Conservation (phyloP, 2,329 filamentous ascomycete genomes). For the Xylariaceae sp. region DNA sequence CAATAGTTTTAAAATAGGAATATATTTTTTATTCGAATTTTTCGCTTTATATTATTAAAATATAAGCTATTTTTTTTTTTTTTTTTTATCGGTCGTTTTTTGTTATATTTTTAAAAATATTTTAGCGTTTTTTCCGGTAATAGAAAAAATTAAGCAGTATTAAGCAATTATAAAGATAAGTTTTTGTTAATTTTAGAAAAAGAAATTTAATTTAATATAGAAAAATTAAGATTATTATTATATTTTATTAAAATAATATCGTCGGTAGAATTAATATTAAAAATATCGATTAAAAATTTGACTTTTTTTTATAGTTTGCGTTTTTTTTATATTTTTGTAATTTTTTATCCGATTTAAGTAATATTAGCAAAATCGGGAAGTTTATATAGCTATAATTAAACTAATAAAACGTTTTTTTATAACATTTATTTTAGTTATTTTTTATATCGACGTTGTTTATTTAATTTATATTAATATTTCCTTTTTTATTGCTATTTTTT, state of each 20-base stretch:
- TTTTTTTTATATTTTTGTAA: neutral
- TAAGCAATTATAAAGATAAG: neutral
- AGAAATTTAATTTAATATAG: neutral
- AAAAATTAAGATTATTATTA: neutral
- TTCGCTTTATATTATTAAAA: too few species aligned
- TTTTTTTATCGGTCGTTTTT: too few species aligned
- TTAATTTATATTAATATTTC: neutral
- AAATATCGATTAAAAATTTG: neutral
- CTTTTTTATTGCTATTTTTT: too few species aligned
- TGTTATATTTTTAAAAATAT: too few species aligned
- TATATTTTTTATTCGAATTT: too few species aligned
- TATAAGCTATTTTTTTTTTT: too few species aligned
- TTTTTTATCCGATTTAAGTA: too few species aligned
- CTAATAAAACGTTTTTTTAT: neutral
- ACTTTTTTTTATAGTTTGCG: neutral
- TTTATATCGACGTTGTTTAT: neutral
- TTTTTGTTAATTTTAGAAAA: neutral
- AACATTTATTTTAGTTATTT: neutral
- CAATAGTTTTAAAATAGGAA: too few species aligned
- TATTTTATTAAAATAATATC: neutral
- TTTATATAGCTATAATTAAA: too few species aligned
- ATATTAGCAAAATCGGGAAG: too few species aligned
- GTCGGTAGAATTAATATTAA: neutral
- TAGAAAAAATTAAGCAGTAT: too few species aligned
- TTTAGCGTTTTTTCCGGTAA: too few species aligned